Evolutionary conservation across 129 eudicot genomes (phyloP).

Genomic region (Tagetes erecta): DNA sequence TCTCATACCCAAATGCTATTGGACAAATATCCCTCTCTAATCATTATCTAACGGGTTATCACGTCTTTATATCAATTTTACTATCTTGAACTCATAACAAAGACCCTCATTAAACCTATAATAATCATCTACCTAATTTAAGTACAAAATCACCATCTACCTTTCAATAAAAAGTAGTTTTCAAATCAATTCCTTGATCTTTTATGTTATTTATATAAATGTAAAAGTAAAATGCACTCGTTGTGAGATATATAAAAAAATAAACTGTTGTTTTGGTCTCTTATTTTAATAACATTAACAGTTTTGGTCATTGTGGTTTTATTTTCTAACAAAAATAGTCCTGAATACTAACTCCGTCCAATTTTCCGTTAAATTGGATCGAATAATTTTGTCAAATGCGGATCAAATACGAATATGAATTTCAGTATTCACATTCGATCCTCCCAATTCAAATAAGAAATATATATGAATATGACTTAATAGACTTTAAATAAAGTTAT

Average conservation of each 20-base stretch:
- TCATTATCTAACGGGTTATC: neutral
- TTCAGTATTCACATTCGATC: no score
- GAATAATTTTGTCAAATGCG: no score
- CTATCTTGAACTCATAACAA: neutral
- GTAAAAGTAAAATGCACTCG: neutral
- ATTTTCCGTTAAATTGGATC: no score
- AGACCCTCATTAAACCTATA: conserved; percentile 6
- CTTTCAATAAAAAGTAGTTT: conserved; percentile 21
- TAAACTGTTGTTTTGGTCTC: no score
- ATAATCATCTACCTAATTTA: conserved; percentile 30
- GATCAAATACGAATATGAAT: no score
- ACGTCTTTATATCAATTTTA: neutral
- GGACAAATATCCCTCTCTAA: conserved; percentile 4
- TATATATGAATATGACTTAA: no score
- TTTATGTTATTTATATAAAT: neutral
- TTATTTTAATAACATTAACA: no score
- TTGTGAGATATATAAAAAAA: neutral
- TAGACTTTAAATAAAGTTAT: no score
- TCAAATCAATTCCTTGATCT: conserved; percentile 2
- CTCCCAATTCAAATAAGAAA: no score
- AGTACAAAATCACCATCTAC: conserved; percentile 28
- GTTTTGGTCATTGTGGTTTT: no score
- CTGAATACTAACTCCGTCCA: no score
- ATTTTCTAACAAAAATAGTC: no score
- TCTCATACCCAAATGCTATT: neutral